phyloP scores from a whole-genome alignment of 805 yeast species.

The Wickerhamomyces canadensis region DNA sequence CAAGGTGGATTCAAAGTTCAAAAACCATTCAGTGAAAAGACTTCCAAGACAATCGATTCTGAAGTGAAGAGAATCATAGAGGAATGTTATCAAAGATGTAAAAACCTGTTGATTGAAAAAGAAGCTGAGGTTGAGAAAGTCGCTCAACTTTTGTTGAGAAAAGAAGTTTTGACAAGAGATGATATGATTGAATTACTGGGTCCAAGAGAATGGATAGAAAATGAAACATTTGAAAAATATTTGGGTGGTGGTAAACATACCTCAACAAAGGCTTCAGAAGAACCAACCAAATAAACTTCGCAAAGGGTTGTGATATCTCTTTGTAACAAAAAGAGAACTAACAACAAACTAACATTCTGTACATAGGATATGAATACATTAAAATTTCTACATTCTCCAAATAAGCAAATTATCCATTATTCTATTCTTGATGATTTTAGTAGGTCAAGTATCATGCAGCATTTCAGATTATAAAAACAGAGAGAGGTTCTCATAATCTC shows the following conservation, averaged over 20 bases:
- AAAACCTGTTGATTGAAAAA: slow-evolving; percentile 50
- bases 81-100: slow-evolving; percentile 61
- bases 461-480: too few species aligned
- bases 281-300: too few species aligned
- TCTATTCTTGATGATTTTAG: too few species aligned
- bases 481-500: not conserved
- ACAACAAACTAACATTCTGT: too few species aligned
- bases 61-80: slow-evolving; percentile 65
- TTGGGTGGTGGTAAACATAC: slow-evolving; percentile 33
- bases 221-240: slow-evolving; percentile 88
- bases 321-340: too few species aligned
- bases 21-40: slow-evolving; percentile 69
- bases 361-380: too few species aligned
- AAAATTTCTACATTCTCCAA: too few species aligned
- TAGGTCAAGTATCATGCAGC: too few species aligned
- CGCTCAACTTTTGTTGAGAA: slow-evolving; percentile 64
- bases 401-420: too few species aligned
- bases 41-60: slow-evolving; percentile 59
- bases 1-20: slow-evolving; percentile 47
- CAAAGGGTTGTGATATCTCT: too few species aligned
- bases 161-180: slow-evolving; percentile 76
- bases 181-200: slow-evolving; percentile 77
- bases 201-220: slow-evolving; percentile 72
- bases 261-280: slow-evolving; percentile 13
- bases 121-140: slow-evolving; percentile 57